Base-by-base conservation (phyloP, 805 yeast genomes). In the Metschnikowia gelsemii region DNA sequence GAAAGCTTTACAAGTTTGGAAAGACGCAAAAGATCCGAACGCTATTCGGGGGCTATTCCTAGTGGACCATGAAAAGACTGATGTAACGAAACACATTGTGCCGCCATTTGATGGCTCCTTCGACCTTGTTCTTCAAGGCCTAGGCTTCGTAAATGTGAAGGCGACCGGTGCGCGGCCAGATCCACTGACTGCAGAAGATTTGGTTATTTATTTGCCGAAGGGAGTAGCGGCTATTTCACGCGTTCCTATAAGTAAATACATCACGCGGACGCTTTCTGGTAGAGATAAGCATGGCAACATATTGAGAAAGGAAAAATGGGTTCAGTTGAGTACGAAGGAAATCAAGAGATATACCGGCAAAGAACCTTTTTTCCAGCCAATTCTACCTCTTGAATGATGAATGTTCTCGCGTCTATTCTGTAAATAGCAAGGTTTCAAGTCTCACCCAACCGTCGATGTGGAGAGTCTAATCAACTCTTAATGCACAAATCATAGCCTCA, bases 81-180 rank as follows among this genome's bases (percentile, higher is more conserved):
- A 35, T 5, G 43, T 46, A 27, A 49, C 44, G 22, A 40, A 52
- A 34, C 81, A 72, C 47, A 66, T 76, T 2, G 67, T 85, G 3
- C 91, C 93, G 0, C 86, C 87, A n/a, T 84, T 84, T 51, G 66
- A 62, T 44, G 91, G 91, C 0, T 57, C 75, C 4, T 63, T 85
- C 8, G 95, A 85, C 52, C 52, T 85, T 20, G 83, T 85, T 2
- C 50, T 85, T 8, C 78, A 76, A 38, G 80, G 79, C 45, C 56
- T 80, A n/a, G 93, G 93, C 0, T 80, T 73, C 50, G 47, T 84
- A 2, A 74, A 78, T 26, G 57, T 85, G 12, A 72, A 70, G 5
- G 82, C 89, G 2, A 80, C 86, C 0, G 84, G 87, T 1, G 43
- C 58, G 1, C 17, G 33, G 13, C 45, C 45, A 8, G 43, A 47